These are phyloP conservation scores for Beauveria australis DNA, from an alignment of 2,329 filamentous ascomycete genomes.

Conservation along the genomic window DNA sequence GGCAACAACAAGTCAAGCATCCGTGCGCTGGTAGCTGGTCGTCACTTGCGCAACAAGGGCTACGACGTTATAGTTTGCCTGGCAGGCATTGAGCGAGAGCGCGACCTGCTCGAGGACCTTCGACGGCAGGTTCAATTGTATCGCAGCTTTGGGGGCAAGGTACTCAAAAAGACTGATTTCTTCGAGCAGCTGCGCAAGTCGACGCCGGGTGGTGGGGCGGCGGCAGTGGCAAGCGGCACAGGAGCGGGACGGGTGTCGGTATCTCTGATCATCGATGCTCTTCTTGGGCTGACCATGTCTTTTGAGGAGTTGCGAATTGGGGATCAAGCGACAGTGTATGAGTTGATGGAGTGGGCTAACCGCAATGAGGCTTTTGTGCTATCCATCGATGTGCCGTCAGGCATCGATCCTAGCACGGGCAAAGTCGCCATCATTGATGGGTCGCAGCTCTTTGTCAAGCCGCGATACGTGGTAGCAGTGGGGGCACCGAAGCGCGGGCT, in stretches of 20 bases:
- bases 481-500: constrained; percentile 82
- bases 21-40: constrained; percentile 73
- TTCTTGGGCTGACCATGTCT: constrained; percentile 77
- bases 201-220: constrained; percentile 21
- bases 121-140: constrained; percentile 77
- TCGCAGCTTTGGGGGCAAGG: constrained; percentile 70
- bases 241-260: constrained; percentile 50
- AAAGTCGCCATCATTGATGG: constrained; percentile 61
- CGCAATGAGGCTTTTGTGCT: constrained; percentile 75
- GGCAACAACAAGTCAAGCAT: constrained; percentile 92
- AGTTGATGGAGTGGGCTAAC: constrained; percentile 91
- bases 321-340: constrained; percentile 76
- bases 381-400: constrained; percentile 85
- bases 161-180: constrained; percentile 53
- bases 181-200: constrained; percentile 50
- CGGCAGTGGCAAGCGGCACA: constrained; percentile 29
- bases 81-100: constrained; percentile 74
- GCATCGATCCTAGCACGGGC: constrained; percentile 72
- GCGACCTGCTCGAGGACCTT: constrained; percentile 71
- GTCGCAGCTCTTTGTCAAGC: constrained; percentile 68
- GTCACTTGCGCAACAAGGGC: constrained; percentile 79
- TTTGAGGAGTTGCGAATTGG: constrained; percentile 82
- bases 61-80: constrained; percentile 75
- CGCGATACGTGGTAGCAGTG: constrained; percentile 75
- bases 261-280: constrained; percentile 78